A percentile compares a stretch with the other conserved stretches of the same genome.
phyloP scores from a whole-genome alignment of 2,329 filamentous ascomycete genomes.

The Alternaria brassicae region DNA sequence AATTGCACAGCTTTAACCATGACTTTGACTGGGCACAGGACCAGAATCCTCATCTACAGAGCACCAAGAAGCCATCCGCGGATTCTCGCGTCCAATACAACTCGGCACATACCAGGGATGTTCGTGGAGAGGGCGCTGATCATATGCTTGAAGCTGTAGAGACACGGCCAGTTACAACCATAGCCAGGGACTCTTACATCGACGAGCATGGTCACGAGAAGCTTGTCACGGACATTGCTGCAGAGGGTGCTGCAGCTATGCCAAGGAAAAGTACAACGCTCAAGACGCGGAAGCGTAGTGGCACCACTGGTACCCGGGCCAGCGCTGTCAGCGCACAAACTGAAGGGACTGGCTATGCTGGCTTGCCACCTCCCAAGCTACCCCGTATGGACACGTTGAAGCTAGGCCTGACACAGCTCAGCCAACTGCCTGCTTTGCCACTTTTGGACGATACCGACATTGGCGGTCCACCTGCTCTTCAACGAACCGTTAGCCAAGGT shows the following conservation, averaged over 20 bases:
- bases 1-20: slow-evolving; percentile 74
- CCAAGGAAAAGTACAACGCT: slow-evolving; percentile 57
- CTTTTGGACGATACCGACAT: slow-evolving; percentile 80
- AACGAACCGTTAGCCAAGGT: slow-evolving; percentile 59
- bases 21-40: slow-evolving; percentile 70
- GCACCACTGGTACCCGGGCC: slow-evolving; percentile 39
- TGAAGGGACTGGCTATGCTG: slow-evolving; percentile 57
- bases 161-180: slow-evolving; percentile 65
- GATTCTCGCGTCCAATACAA: slow-evolving; percentile 68
- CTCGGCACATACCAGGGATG: slow-evolving; percentile 72
- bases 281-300: slow-evolving; percentile 40
- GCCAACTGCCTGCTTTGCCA: slow-evolving; percentile 74
- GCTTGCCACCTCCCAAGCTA: slow-evolving; percentile 66
- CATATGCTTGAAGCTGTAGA: slow-evolving; percentile 64
- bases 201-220: slow-evolving; percentile 72
- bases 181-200: slow-evolving; percentile 74
- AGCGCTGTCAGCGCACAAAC: slow-evolving; percentile 41
- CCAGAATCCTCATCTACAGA: slow-evolving; percentile 64
- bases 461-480: slow-evolving; percentile 70
- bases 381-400: slow-evolving; percentile 69
- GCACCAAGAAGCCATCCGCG: slow-evolving; percentile 61
- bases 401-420: slow-evolving; percentile 71
- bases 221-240: slow-evolving; percentile 67
- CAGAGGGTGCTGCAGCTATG: slow-evolving; percentile 61
- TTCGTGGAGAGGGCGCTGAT: slow-evolving; percentile 79